These are phyloP conservation scores for Funneliformis geosporum DNA, from an alignment of 192 early-diverging fungal genomes.

Conservation along the genomic window DNA sequence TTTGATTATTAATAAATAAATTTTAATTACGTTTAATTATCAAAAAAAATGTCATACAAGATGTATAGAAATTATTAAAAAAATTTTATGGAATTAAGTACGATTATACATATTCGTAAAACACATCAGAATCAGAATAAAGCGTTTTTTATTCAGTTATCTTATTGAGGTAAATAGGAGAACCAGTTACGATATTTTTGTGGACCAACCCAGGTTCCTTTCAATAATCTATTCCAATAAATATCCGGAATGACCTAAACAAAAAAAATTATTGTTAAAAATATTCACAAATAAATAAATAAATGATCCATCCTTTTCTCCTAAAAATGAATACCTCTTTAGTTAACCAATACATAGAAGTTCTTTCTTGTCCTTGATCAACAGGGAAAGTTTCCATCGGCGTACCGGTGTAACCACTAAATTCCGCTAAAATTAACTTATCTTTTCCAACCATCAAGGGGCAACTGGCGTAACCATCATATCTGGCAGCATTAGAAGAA, in stretches of 20 bases:
- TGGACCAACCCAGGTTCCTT: constrained; percentile 79
- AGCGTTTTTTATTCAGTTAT: background rate
- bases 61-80: too few relatives aligned
- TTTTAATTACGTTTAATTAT: too few relatives aligned
- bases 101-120: too few relatives aligned
- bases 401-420: constrained; percentile 71
- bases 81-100: too few relatives aligned
- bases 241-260: constrained; percentile 66
- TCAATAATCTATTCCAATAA: constrained; percentile 83
- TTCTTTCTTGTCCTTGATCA: constrained; percentile 74
- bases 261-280: constrained; percentile 18
- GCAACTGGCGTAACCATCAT: constrained; percentile 85
- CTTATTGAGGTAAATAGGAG: constrained; percentile 5
- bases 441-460: constrained; percentile 79
- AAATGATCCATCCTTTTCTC: background rate
- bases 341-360: constrained; percentile 71
- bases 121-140: too few relatives aligned
- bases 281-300: background rate
- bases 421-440: constrained; percentile 84
- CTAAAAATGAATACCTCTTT: constrained; percentile 55
- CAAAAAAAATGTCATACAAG: too few relatives aligned
- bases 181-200: constrained; percentile 58
- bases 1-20: too few relatives aligned
- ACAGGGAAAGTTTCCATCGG: constrained; percentile 84
- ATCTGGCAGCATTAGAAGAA: constrained; percentile 51